Evolutionary conservation across 2,329 filamentous ascomycete species (phyloP).

Genomic region (Pseudogymnoascus sp.): DNA sequence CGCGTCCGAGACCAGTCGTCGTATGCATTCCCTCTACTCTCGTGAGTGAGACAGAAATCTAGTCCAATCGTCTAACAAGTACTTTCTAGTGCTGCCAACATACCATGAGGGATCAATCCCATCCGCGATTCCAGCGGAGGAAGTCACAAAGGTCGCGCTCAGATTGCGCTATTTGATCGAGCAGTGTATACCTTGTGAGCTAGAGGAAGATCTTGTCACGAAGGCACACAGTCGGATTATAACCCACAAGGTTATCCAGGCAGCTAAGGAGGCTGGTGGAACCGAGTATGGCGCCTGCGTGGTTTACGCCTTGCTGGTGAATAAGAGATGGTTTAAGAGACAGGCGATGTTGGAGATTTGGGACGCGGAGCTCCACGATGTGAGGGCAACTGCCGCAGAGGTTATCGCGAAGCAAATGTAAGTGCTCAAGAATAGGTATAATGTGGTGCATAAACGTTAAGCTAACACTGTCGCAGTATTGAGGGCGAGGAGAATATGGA

Average conservation of each 20-base stretch:
- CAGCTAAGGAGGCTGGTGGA: conserved; percentile 75
- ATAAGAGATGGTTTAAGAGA: conserved; percentile 63
- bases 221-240: conserved; percentile 79
- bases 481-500: conserved; percentile 72
- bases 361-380: conserved; percentile 77
- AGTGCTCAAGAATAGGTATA: conserved; percentile 20
- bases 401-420: conserved; percentile 76
- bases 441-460: not conserved
- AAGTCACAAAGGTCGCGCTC: conserved; percentile 84
- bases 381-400: conserved; percentile 77
- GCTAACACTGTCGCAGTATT: conserved; percentile 47
- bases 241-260: conserved; percentile 68
- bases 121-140: conserved; percentile 63
- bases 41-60: not conserved
- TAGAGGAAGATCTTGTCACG: conserved; percentile 68
- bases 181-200: conserved; percentile 80
- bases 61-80: not conserved
- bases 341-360: conserved; percentile 79
- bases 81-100: conserved; percentile 53
- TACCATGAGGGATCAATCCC: conserved; percentile 50
- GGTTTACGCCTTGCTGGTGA: conserved; percentile 33
- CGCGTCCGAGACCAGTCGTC: conserved; percentile 2
- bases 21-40: not conserved
- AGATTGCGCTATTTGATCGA: conserved; percentile 87
- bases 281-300: conserved; percentile 69